Evolutionary conservation across 2,329 filamentous ascomycete genomes (phyloP).

Genomic region (Pezicula neosporulosa): DNA sequence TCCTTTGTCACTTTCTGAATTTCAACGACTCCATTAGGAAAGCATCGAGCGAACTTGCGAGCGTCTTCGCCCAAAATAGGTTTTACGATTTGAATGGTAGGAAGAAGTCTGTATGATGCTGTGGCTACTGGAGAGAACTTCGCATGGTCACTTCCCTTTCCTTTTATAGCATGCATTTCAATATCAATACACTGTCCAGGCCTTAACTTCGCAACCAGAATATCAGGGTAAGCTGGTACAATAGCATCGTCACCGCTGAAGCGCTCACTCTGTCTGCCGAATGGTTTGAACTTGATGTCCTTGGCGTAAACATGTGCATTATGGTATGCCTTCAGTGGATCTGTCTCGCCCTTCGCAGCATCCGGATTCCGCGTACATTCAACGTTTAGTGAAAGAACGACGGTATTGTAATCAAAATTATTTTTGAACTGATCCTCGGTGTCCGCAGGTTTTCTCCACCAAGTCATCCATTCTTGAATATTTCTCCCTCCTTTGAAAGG

Average conservation of each 20-base stretch:
- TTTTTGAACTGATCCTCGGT: slow-evolving; percentile 48
- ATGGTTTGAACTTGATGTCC: slow-evolving; percentile 73
- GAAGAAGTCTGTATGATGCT: slow-evolving; percentile 86
- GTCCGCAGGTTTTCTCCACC: slow-evolving; percentile 70
- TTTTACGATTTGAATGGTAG: slow-evolving; percentile 76
- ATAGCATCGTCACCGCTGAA: slow-evolving; percentile 70
- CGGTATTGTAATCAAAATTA: slow-evolving; percentile 79
- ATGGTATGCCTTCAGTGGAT: slow-evolving; percentile 80
- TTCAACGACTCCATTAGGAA: slow-evolving; percentile 82
- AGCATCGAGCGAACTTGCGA: slow-evolving; percentile 85
- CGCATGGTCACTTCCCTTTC: slow-evolving; percentile 88
- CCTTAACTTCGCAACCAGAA: slow-evolving; percentile 89
- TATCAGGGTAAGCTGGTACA: slow-evolving; percentile 80
- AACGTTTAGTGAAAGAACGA: slow-evolving; percentile 72
- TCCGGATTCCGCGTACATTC: slow-evolving; percentile 77
- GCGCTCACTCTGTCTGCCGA: slow-evolving; percentile 66
- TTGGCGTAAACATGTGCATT: slow-evolving; percentile 80
- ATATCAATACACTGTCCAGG: slow-evolving; percentile 85
- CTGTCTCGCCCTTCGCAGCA: slow-evolving; percentile 68
- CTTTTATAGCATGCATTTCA: slow-evolving; percentile 91
- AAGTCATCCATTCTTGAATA: slow-evolving; percentile 73
- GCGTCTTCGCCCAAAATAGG: slow-evolving; percentile 88
- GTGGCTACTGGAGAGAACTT: slow-evolving; percentile 98
- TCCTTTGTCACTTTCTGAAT: slow-evolving; percentile 67
- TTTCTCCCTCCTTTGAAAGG: slow-evolving; percentile 81